Evolutionary conservation across 495 filamentous ascomycete species (phyloP), one percentile per base, ranked within the genome.

Genomic region (Xylaria nigripes): DNA sequence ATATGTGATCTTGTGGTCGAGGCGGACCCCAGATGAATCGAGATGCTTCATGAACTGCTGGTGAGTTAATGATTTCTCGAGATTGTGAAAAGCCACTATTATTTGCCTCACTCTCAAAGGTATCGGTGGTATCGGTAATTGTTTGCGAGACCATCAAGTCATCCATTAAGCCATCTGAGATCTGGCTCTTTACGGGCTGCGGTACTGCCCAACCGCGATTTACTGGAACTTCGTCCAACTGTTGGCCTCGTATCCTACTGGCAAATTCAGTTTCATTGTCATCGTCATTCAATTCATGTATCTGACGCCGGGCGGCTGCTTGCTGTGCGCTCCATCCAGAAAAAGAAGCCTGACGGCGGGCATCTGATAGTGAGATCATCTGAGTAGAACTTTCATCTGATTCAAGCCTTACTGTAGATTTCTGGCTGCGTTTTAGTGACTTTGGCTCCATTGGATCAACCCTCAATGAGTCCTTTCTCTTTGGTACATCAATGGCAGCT

Each of bases 351-450:
- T 70, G 75, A 23, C 68, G 61, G 45, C 81, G 83, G 16, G 83
- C 80, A 12, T 82, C 81, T 2, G 87, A 90, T 7, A 84, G 78
- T n/a, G 85, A 90, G 65, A 94, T 89, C 73, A 93, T 81, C 29
- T 85, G 81, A 9, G 59, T 54, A 58, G 89, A 89, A 59, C 86
- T 90, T 55, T 92, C 89, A 21, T 83, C 79, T 1, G 89, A 94
- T 57, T 90, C 83, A 44, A 86, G 84, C 19, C 86, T 77, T 21
- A 76, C 61, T 18, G 82, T 76, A 0, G 70, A 68, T 19, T 74
- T 70, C 16, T 68, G 58, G 27, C 23, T 36, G 19, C 53, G 49
- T 15, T 51, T 62, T 1, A 61, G 66, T 13, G 66, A 66, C 2
- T 59, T 55, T 3, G 58, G 54, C n/a, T 55, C 62, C 0, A 25